A percentile compares a stretch with the other conserved stretches of the same genome.
Conservation (phyloP, 2,329 filamentous ascomycete species). For the Coniella lustricola region DNA sequence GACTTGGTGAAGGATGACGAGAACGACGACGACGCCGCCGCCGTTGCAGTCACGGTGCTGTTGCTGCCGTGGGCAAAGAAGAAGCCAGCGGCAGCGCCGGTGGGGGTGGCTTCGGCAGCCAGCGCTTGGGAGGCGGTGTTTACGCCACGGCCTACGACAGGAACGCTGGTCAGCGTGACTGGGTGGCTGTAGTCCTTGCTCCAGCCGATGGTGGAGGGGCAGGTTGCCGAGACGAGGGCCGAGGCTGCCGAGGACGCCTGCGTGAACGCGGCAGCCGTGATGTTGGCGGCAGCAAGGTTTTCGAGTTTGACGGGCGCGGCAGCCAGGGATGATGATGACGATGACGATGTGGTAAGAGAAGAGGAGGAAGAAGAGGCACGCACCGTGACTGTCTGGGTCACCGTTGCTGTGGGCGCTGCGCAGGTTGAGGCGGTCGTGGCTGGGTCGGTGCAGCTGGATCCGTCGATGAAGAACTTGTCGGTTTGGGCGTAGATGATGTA, state of each 20-base stretch:
- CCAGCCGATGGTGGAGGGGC: slow-evolving; percentile 16
- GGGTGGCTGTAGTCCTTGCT: slow-evolving; percentile 11
- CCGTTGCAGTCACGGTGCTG: neutral
- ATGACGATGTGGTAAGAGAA: neutral
- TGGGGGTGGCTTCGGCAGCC: neutral
- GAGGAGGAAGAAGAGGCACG: slow-evolving; percentile 13
- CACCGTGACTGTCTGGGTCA: slow-evolving; percentile 19
- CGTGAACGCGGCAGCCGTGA: neutral
- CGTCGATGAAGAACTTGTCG: slow-evolving; percentile 29
- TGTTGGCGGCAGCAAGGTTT: neutral
- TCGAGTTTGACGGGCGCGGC: neutral
- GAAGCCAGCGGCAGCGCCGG: no score
- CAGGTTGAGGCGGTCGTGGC: slow-evolving; percentile 19
- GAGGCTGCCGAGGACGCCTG: slow-evolving; percentile 2
- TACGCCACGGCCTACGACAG: slow-evolving; percentile 12
- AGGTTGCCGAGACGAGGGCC: slow-evolving; percentile 6
- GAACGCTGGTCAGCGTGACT: slow-evolving; percentile 15
- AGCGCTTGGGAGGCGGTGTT: neutral
- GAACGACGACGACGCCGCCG: no score
- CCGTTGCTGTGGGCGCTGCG: slow-evolving; percentile 19
- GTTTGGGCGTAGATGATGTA: slow-evolving; percentile 37
- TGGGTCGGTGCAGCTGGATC: slow-evolving; percentile 24
- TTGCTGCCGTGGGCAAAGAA: neutral
- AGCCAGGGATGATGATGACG: neutral
- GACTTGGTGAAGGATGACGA: no score